These are phyloP conservation scores for Combretum micranthum DNA, from an alignment of 345 rosid species.

Conservation along the genomic window DNA sequence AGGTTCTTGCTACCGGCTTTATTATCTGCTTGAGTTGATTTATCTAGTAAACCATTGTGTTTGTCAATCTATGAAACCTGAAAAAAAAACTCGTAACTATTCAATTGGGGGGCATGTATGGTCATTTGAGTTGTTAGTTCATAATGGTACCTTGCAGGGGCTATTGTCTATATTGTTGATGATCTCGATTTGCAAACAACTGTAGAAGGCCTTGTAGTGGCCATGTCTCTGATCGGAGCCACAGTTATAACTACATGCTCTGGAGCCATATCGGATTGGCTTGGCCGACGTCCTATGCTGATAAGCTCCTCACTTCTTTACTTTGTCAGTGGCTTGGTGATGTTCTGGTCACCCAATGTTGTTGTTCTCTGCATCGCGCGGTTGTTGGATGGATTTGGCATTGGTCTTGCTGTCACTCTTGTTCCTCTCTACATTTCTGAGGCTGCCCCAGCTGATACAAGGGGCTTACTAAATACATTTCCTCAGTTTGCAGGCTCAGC, in stretches of 20 bases:
- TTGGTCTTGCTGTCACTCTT: constrained; percentile 83
- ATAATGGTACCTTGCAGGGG: constrained; percentile 34
- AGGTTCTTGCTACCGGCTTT: constrained; percentile 33
- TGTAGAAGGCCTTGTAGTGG: constrained; percentile 81
- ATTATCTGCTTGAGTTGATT: constrained; percentile 8
- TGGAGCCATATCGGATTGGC: constrained; percentile 75
- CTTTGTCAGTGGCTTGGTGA: constrained; percentile 65
- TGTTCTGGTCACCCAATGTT: constrained; percentile 84
- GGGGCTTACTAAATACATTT: constrained; percentile 73
- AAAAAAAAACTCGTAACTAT: neutral
- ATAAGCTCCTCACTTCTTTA: constrained; percentile 56
- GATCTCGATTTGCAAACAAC: constrained; percentile 49
- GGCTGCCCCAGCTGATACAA: constrained; percentile 79
- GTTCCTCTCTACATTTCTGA: constrained; percentile 79
- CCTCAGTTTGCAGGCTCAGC: constrained; percentile 84
- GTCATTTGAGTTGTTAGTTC: neutral
- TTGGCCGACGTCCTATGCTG: constrained; percentile 87
- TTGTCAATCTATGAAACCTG: neutral
- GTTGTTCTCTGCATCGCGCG: constrained; percentile 64
- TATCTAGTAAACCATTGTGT: neutral
- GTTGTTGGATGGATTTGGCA: constrained; percentile 73
- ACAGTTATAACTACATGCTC: constrained; percentile 78
- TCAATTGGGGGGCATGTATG: neutral
- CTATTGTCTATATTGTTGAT: constrained; percentile 61
- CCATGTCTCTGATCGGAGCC: constrained; percentile 83